phyloP scores from a whole-genome alignment of 2,329 filamentous ascomycete species.

The Cladophialophora immunda region DNA sequence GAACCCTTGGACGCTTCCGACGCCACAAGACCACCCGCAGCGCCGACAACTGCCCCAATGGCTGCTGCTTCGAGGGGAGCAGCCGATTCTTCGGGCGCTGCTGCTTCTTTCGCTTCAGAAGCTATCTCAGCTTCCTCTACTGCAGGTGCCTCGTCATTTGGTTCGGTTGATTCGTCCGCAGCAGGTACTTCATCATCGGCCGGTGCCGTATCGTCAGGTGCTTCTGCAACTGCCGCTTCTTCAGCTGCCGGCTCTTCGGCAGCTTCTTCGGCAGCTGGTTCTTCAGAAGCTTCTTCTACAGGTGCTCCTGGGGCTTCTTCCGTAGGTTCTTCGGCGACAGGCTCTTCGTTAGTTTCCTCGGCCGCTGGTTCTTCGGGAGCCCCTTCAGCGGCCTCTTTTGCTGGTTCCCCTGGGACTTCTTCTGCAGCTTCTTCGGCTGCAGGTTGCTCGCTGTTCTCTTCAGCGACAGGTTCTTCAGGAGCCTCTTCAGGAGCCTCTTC shows the following conservation, averaged over 20 bases:
- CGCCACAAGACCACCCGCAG: slow-evolving; percentile 23
- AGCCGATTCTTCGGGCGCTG: neutral
- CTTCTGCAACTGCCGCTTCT: neutral
- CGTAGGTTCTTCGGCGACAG: neutral
- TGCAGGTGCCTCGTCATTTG: slow-evolving; percentile 18
- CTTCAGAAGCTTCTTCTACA: neutral
- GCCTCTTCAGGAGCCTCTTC: neutral
- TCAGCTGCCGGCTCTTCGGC: neutral
- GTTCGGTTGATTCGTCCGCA: slow-evolving; percentile 6
- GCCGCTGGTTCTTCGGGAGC: slow-evolving; percentile 32
- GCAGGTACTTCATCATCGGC: neutral
- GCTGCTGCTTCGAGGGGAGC: neutral
- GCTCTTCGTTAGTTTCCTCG: neutral
- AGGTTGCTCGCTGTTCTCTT: too few species aligned
- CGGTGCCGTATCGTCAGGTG: neutral
- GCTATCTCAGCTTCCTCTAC: slow-evolving; percentile 1
- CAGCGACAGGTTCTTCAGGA: slow-evolving; percentile 10
- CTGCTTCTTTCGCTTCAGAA: neutral
- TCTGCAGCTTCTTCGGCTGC: slow-evolving; percentile 9
- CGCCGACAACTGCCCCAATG: slow-evolving; percentile 1
- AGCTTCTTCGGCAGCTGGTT: neutral
- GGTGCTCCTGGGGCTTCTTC: slow-evolving; percentile 16
- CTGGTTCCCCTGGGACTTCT: slow-evolving; percentile 31
- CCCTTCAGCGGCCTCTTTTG: slow-evolving; percentile 22
- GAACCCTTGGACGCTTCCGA: slow-evolving; percentile 16